Evolutionary conservation across 192 early-diverging fungal species (phyloP), one percentile per base, ranked within the genome.

Genomic region (Gamsiella multidivaricata): DNA sequence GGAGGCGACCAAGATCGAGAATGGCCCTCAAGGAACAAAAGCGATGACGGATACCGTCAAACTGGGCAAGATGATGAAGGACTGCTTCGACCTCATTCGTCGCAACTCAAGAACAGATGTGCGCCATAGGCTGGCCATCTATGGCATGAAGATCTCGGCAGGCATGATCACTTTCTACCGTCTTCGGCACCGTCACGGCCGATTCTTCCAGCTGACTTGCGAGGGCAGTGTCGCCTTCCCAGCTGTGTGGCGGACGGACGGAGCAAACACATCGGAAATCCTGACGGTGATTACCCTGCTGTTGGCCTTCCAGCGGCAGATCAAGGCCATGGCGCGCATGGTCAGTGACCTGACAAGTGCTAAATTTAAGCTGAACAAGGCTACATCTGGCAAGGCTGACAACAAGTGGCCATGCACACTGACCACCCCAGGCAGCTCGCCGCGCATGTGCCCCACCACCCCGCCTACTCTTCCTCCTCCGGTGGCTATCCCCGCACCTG

Each of bases 261-360:
- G 36, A 4, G 32, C 20, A n/a, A 56, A 56, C 54, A 56, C 57
- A n/a, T 20, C 34, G 25, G 20, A 42, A 4, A 45, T 59, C 41
- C 33, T 59, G 3, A 36, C 57, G 33, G 57, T 43, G 23, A 59
- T 45, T 2, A 20, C 57, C 18, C 33, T 25, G n/a, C 10, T 59
- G 32, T 23, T 59, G 57, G 57, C 57, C 41, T 45, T 59, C 41
- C 37, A 59, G 57, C 57, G n/a, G 41, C 57, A 59, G 57, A 18
- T 59, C 23, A 29, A 45, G 25, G 25, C 12, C 41, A 29, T 41
- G 57, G 57, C 42, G 45, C 45, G 45, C 45, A 46, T n/a, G 45
- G 45, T 46, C 45, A 46, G 45, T n/a, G 54, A 56, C 31, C 54
- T 56, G 34, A 56, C 54, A n/a, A 33, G 54, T 20, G 32, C 54